Percentiles rank a stretch among this genome's conserved stretches.
phyloP scores from a whole-genome alignment of 83 land plant species.

The Thuja plicata region DNA sequence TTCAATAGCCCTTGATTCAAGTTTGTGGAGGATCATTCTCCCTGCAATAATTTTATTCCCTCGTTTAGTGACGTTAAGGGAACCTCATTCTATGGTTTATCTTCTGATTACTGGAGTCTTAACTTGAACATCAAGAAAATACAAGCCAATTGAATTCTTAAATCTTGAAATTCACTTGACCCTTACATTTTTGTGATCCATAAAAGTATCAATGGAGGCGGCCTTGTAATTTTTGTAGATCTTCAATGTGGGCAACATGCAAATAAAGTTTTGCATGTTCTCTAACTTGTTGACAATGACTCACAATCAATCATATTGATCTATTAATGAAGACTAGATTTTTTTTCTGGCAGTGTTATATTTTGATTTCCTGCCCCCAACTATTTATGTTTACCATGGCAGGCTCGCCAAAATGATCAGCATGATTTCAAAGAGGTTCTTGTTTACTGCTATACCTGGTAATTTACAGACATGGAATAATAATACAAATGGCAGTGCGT shows the following conservation, averaged over 20 bases:
- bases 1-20: not conserved
- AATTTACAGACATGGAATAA: too few species aligned
- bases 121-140: not conserved
- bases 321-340: not conserved
- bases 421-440: constrained; percentile 1
- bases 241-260: not conserved
- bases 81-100: not conserved
- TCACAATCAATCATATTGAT: not conserved
- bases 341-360: not conserved
- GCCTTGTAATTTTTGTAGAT: not conserved
- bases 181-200: not conserved
- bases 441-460: too few species aligned
- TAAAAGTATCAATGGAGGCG: not conserved
- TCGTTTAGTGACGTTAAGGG: not conserved
- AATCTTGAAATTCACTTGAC: not conserved
- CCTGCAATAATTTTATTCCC: not conserved
- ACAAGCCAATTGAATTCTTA: not conserved
- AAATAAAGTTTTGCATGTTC: not conserved
- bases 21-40: not conserved
- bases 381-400: not conserved
- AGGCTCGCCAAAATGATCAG: not conserved
- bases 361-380: not conserved
- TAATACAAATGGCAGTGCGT: too few species aligned
- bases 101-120: not conserved
- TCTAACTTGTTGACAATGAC: not conserved